Evolutionary conservation across 106 monocot species (phyloP).

Genomic region (Gastrodia elata): DNA sequence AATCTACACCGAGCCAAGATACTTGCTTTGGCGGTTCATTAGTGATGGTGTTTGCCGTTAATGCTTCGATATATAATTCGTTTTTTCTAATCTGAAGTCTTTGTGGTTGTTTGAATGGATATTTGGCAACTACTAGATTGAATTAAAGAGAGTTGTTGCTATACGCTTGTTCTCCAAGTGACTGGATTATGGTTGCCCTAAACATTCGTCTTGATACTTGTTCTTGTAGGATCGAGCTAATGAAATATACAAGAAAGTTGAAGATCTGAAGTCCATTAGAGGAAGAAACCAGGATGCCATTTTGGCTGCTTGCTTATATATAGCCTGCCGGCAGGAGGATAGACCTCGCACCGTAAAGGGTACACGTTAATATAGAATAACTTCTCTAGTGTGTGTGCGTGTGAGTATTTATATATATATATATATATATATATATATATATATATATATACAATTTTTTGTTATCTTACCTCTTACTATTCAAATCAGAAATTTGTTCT

Average conservation of each 20-base stretch:
- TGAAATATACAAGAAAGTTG: conserved; percentile 30
- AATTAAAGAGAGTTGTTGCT: neutral
- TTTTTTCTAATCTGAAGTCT: neutral
- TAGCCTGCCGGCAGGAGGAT: conserved; percentile 29
- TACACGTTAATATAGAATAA: conserved; percentile 2
- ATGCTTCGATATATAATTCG: neutral
- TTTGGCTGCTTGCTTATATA: conserved; percentile 26
- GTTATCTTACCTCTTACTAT: neutral
- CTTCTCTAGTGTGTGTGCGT: too few species aligned
- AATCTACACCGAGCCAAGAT: neutral
- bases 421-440: too few species aligned
- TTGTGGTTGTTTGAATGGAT: neutral
- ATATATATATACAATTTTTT: too few species aligned
- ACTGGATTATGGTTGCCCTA: neutral
- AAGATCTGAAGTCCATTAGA: conserved; percentile 29
- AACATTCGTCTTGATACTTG: neutral
- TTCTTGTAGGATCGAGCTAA: conserved; percentile 19
- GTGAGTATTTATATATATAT: too few species aligned
- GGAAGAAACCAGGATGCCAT: conserved; percentile 31
- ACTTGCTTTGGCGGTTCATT: neutral
- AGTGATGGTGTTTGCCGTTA: neutral
- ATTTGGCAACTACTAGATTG: neutral
- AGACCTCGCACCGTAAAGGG: conserved; percentile 29
- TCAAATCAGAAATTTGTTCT: conserved; percentile 27
- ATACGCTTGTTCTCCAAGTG: neutral